phyloP scores from a whole-genome alignment of 163 green algal genomes.

The Smithsoniella earleae region DNA sequence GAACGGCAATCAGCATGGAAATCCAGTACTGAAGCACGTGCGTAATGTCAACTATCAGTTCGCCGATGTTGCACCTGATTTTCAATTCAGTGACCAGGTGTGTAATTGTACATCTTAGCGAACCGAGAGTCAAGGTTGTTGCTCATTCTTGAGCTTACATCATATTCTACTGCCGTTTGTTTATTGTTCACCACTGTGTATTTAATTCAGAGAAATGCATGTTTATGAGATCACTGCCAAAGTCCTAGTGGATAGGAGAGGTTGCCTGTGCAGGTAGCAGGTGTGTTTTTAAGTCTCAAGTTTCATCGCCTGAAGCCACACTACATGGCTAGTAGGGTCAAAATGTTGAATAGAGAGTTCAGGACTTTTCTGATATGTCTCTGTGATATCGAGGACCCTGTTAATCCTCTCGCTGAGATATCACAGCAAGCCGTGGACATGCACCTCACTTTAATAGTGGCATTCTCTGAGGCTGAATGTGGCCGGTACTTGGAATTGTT shows the following conservation, averaged over 20 bases:
- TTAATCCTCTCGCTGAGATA: conserved; percentile 64
- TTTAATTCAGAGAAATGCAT: no score
- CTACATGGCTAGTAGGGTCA: conserved; percentile 80
- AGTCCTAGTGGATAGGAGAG: no score
- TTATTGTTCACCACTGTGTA: no score
- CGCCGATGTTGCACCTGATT: conserved; percentile 79
- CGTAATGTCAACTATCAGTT: conserved; percentile 77
- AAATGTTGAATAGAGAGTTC: conserved; percentile 67
- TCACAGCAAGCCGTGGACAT: conserved; percentile 62
- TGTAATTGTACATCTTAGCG: no score
- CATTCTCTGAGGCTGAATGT: conserved; percentile 59
- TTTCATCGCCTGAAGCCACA: conserved; percentile 89
- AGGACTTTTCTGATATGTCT: conserved; percentile 41
- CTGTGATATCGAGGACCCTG: conserved; percentile 50
- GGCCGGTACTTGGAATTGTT: conserved; percentile 87
- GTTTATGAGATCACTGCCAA: no score
- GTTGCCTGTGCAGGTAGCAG: conserved; percentile 41
- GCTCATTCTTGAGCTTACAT: no score
- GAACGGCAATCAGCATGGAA: conserved; percentile 72
- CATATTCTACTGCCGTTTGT: no score
- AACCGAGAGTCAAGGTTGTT: no score
- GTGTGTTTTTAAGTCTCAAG: conserved; percentile 76
- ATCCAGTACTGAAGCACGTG: conserved; percentile 80
- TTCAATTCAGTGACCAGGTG: conserved; percentile 52
- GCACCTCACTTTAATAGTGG: conserved; percentile 73